Conservation (phyloP, 2,329 filamentous ascomycete genomes). For the Colletotrichum phormii region DNA sequence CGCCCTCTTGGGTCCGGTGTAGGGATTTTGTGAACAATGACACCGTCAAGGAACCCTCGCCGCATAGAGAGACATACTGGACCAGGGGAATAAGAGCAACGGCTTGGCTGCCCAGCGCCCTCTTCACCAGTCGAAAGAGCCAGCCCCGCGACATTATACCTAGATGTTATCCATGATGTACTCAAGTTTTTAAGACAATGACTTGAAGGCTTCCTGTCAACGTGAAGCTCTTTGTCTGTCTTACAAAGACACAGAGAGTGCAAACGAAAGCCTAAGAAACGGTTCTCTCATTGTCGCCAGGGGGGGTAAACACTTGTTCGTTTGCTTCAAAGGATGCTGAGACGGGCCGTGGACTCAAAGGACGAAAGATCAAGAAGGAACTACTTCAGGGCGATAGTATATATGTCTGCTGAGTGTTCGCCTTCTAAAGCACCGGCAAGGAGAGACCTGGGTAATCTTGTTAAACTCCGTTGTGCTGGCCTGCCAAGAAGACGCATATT, state of each 20-base stretch:
- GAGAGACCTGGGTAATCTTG: too few species aligned
- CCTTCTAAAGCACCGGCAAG: neutral
- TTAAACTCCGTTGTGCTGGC: too few species aligned
- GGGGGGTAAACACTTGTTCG: neutral
- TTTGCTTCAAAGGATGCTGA: neutral
- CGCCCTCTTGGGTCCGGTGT: neutral
- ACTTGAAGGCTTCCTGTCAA: neutral
- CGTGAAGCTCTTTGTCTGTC: neutral
- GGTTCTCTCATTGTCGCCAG: neutral
- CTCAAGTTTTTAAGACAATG: neutral
- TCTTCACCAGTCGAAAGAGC: neutral
- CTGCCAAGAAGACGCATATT: neutral
- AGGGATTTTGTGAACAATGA: too few species aligned
- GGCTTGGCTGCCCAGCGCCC: neutral
- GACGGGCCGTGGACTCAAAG: neutral
- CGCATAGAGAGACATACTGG: neutral
- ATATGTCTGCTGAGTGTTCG: neutral
- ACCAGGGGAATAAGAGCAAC: neutral
- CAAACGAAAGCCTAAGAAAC: neutral
- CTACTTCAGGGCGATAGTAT: neutral
- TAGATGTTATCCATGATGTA: neutral
- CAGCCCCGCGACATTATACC: neutral
- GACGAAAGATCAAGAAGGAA: neutral
- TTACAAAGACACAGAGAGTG: neutral
- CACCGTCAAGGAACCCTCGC: neutral